Base-by-base conservation (phyloP, 179 eudicot genomes). In the Heliamphora ciliata region DNA sequence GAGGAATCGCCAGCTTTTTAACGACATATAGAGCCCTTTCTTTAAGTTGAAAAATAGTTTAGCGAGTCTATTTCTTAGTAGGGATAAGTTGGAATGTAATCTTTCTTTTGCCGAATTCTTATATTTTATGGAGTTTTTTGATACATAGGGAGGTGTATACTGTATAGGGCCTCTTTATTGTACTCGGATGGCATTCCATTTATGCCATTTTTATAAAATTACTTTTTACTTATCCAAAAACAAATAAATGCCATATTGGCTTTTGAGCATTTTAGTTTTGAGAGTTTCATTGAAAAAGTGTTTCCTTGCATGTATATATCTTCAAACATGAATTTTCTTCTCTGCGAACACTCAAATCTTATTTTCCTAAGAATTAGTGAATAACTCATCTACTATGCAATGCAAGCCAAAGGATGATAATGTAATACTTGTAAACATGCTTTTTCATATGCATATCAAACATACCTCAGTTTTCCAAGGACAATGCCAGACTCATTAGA, bases 381-480 rank as follows among this genome's bases (percentile, higher is more conserved):
- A 24, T 14, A 3, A 24, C 63, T 31, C 15, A 40, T 4, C 55
- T 51, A 51, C 55, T 51, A 51, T 51, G 13, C 1, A 7, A 4
- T 40, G 10, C 50, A 40, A 44, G 15, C 11, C 3, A 3, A 6
- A 6, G 13, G 5, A 69, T 1, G 50, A 69, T 69, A 44, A 68
- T 8, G 24, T 65, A 9, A 1, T 3, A 17, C 40, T 31, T 31
- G 40, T 31, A 31, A 31, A 31, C 40, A 31, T 31, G 40, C 40
- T 17, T 47, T 47, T 71, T 71, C 54, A 47, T 71, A 17, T 13
- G 51, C 18, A 21, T 13, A 47, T 71, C 54, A 10, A 46, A 14
- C 84, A 78, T 89, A 94, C 98, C 98, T 94, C 60, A 95, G 94
- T 86, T 95, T 95, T 79, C 98, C 98, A 83, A 95, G 98, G 85